These are phyloP conservation scores for Phragmites australis DNA, from an alignment of 176 grass and related monocot species.

Conservation along the genomic window DNA sequence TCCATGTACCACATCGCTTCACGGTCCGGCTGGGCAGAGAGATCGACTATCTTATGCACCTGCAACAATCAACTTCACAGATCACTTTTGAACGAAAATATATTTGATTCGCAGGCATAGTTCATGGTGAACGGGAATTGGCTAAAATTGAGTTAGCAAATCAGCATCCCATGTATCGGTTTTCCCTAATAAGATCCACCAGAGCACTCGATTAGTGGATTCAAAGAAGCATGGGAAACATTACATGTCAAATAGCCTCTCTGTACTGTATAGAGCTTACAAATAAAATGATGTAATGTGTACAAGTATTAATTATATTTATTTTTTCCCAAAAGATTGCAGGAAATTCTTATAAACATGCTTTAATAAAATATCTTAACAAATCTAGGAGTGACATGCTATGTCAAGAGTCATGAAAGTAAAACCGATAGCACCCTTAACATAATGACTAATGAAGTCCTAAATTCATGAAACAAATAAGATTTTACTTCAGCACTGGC, in stretches of 20 bases:
- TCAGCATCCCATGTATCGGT: too few species aligned
- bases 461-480: background rate
- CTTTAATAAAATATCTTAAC: background rate
- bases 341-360: background rate
- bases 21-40: slow-evolving; percentile 59
- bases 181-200: background rate
- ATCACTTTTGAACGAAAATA: background rate
- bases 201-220: background rate
- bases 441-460: background rate
- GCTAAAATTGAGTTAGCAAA: background rate
- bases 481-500: background rate
- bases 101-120: background rate
- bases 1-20: slow-evolving; percentile 95
- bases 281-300: background rate
- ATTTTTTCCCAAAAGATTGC: background rate
- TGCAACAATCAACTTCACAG: slow-evolving; percentile 37
- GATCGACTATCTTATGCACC: slow-evolving; percentile 90
- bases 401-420: background rate
- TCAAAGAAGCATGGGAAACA: slow-evolving; percentile 11
- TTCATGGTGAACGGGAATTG: background rate
- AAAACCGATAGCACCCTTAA: background rate
- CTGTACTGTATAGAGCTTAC: background rate
- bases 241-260: background rate
- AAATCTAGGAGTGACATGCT: slow-evolving; percentile 12
- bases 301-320: background rate